Base-by-base conservation (phyloP, 768 basidiomycete species). In the Tylopilus vinaceipallidus region DNA sequence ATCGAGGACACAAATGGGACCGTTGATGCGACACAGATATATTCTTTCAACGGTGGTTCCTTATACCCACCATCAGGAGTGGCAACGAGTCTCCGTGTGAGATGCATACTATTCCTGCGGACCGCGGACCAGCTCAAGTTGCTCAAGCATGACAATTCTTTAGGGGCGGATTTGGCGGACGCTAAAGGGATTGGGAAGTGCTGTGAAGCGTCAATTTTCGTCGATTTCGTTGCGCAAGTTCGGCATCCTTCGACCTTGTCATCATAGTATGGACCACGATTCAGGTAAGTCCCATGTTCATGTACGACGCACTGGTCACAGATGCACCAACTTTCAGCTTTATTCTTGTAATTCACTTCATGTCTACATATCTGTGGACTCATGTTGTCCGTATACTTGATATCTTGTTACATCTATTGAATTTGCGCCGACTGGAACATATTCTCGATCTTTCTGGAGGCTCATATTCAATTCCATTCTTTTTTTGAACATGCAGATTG, bases 111-210 rank as follows among this genome's bases (percentile, higher is more conserved):
- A 3, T 38, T 5, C 7, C n/a, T n/a, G n/a, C n/a, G 30, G 34
- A 19, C 13, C 27, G 27, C 12, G n/a, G n/a, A n/a, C 10, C 11
- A 2, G 4, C 13, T 23, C 34, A 20, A 30, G 27, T 35, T 22
- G 19, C 33, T 45, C 3, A 52, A 27, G 13, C n/a, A 26, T 19
- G 26, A 11, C 12, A n/a, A 40, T 37, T 17, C 4, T 30, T 23
- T 23, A 66, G 64, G 49, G 42, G 23, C 59, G 61, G 16, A 52
- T 56, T 14, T 54, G 66, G 55, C 49, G 42, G 8, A 42, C 36
- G 32, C 22, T 66, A 1, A 55, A 41, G 40, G 35, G 22, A n/a
- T 17, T 61, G 9, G 56, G 56, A 16, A 36, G 37, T 5, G 47
- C 45, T 26, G 36, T 51, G 13, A 66, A 52, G 44, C 55, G 49